Evolutionary conservation across 306 rosid species (phyloP).

Genomic region (Neltuma alba): DNA sequence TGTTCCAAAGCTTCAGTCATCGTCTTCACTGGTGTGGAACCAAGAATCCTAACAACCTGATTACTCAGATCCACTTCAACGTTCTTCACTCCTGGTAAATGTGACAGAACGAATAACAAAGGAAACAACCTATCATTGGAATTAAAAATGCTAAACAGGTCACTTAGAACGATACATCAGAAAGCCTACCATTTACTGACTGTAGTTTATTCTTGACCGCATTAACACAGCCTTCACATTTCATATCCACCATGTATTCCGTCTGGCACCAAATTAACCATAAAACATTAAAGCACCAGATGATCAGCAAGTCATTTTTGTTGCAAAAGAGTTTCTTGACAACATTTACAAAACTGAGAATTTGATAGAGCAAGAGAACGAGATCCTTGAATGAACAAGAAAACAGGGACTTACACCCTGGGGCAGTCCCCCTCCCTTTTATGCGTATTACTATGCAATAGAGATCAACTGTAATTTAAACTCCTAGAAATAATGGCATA

Average conservation of each 20-base stretch:
- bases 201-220: conserved; percentile 81
- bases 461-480: not conserved
- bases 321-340: not conserved
- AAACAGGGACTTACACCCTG: not conserved
- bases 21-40: conserved; percentile 75
- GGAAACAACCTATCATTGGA: not conserved
- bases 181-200: conserved; percentile 59
- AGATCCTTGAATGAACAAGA: not conserved
- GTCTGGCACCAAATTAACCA: conserved; percentile 59
- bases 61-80: conserved; percentile 79
- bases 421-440: not conserved
- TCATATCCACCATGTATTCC: conserved; percentile 97
- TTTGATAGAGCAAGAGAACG: not conserved
- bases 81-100: conserved; percentile 66
- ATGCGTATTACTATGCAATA: not conserved
- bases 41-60: conserved; percentile 89
- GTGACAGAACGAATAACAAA: conserved; percentile 10
- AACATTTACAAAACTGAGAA: not conserved
- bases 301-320: conserved; percentile 13
- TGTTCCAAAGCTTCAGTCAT: conserved; percentile 94
- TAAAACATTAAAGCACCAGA: conserved; percentile 14
- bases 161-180: not conserved
- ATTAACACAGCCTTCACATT: conserved; percentile 83
- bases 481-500: not conserved
- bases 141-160: not conserved